Conservation (phyloP, 768 basidiomycete species). For the Chalciporus sphaerocephalus region DNA sequence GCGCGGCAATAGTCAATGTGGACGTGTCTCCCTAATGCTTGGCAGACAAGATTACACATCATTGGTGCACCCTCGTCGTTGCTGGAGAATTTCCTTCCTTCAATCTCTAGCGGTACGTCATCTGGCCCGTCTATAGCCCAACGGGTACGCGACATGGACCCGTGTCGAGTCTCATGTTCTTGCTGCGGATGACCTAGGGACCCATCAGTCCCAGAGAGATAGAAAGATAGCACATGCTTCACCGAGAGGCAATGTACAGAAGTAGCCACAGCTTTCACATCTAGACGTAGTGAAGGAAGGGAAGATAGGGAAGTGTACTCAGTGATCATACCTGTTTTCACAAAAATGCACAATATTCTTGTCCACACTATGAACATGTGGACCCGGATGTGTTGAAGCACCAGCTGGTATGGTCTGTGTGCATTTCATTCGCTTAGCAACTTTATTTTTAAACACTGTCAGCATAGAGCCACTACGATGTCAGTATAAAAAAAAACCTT, state of each 20-base stretch:
- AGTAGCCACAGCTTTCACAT: slow-evolving; percentile 54
- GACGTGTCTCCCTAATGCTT: slow-evolving; percentile 52
- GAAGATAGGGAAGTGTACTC: neutral
- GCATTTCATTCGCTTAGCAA: slow-evolving; percentile 44
- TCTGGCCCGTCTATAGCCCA: slow-evolving; percentile 57
- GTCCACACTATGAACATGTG: slow-evolving; percentile 42
- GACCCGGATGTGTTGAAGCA: slow-evolving; percentile 35
- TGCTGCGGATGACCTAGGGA: slow-evolving; percentile 51
- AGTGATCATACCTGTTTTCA: slow-evolving; percentile 21
- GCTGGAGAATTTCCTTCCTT: slow-evolving; percentile 52
- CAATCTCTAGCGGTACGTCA: slow-evolving; percentile 47
- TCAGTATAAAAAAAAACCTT: slow-evolving; percentile 33
- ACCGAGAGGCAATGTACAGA: slow-evolving; percentile 56
- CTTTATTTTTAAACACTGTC: slow-evolving; percentile 21
- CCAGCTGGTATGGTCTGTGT: slow-evolving; percentile 40
- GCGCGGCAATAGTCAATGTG: slow-evolving; percentile 57
- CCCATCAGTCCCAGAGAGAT: accelerated
- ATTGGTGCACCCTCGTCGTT: slow-evolving; percentile 59
- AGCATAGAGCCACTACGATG: neutral
- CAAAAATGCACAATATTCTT: slow-evolving; percentile 46
- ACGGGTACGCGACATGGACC: slow-evolving; percentile 55
- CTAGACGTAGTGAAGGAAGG: slow-evolving; percentile 23
- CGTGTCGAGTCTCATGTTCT: slow-evolving; percentile 61
- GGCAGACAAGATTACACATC: slow-evolving; percentile 58
- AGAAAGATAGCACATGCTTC: neutral